Evolutionary conservation across 306 rosid species (phyloP).

Genomic region (Sicyos baderoa): DNA sequence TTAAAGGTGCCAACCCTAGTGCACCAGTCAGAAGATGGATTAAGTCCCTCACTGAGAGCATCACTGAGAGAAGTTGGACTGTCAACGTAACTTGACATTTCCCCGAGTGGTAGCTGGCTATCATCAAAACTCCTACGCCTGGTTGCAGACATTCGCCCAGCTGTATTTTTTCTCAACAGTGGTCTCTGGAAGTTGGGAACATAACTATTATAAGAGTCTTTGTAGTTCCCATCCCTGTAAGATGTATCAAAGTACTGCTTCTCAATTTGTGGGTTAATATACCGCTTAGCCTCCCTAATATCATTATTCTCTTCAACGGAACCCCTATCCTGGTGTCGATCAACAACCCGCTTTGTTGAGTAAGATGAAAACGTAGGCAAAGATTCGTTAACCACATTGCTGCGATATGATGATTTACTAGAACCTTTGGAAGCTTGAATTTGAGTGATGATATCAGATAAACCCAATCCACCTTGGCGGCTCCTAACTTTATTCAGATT

Average conservation of each 20-base stretch:
- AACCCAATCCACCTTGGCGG: slow-evolving; percentile 79
- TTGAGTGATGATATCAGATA: slow-evolving; percentile 87
- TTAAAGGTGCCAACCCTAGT: slow-evolving; percentile 93
- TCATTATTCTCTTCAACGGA: slow-evolving; percentile 49
- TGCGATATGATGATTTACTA: slow-evolving; percentile 43
- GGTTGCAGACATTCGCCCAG: slow-evolving; percentile 73
- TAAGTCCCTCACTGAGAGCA: slow-evolving; percentile 84
- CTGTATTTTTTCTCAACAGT: slow-evolving; percentile 63
- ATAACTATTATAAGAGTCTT: slow-evolving; percentile 59
- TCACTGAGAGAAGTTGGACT: slow-evolving; percentile 81
- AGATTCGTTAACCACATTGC: slow-evolving; percentile 45
- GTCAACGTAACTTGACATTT: slow-evolving; percentile 59
- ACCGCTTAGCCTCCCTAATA: slow-evolving; percentile 59
- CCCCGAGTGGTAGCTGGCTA: slow-evolving; percentile 65
- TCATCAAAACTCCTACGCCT: slow-evolving; percentile 93
- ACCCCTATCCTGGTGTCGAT: slow-evolving; percentile 55
- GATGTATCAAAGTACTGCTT: slow-evolving; percentile 57
- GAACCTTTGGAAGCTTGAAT: slow-evolving; percentile 94
- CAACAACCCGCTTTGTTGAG: slow-evolving; percentile 51
- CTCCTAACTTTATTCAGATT: slow-evolving; percentile 51
- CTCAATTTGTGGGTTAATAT: slow-evolving; percentile 45
- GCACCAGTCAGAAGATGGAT: slow-evolving; percentile 92
- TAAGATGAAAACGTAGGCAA: slow-evolving; percentile 49
- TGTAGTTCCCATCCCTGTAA: slow-evolving; percentile 60
- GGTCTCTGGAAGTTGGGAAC: slow-evolving; percentile 98